phyloP scores from a whole-genome alignment of 306 rosid species.

The Potentilla sterilis region DNA sequence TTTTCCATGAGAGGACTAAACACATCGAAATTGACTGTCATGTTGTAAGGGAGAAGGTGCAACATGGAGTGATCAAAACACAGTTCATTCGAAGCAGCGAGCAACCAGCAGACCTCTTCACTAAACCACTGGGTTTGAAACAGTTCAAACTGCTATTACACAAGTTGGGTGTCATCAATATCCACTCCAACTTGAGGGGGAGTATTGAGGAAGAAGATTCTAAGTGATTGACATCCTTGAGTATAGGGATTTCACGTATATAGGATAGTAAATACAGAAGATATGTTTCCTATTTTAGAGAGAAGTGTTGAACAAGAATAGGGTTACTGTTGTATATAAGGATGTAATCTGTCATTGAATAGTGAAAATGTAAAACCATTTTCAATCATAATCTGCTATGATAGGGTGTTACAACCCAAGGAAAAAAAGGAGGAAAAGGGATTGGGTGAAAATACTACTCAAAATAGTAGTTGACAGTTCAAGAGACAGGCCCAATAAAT shows the following conservation, averaged over 20 bases:
- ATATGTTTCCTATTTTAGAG: neutral
- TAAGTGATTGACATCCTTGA: neutral
- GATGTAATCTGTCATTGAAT: neutral
- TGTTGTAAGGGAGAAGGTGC: neutral
- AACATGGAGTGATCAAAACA: neutral
- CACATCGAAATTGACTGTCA: neutral
- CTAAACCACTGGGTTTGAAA: neutral
- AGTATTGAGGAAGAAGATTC: neutral
- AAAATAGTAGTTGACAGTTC: too few relatives aligned
- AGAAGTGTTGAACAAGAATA: neutral
- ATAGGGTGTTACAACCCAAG: too few relatives aligned
- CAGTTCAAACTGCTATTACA: neutral
- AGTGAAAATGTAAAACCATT: too few relatives aligned
- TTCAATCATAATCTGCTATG: too few relatives aligned
- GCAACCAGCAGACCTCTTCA: neutral
- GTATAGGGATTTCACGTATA: neutral
- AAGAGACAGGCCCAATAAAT: neutral
- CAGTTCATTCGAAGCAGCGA: neutral
- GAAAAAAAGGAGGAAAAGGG: too few relatives aligned
- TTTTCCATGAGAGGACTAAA: neutral
- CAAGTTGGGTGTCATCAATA: neutral
- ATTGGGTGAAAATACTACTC: too few relatives aligned
- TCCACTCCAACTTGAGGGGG: too few relatives aligned
- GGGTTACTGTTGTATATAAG: neutral
- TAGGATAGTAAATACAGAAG: neutral